These are phyloP conservation scores for Clarireedia paspali DNA, from an alignment of 2,329 filamentous ascomycete species.

Conservation along the genomic window DNA sequence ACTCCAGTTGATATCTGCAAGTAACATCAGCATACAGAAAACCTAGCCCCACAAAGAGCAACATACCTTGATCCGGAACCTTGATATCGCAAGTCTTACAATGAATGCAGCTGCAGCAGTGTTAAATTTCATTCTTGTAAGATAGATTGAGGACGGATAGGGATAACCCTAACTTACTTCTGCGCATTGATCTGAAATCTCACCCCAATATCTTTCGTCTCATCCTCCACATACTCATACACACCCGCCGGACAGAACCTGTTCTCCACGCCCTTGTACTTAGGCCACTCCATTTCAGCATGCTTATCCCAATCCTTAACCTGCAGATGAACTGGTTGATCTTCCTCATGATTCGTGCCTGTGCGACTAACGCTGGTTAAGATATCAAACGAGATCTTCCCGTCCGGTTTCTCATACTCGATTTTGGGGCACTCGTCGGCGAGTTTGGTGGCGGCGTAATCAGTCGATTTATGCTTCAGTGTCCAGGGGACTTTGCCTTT, in stretches of 20 bases:
- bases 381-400: conserved; percentile 92
- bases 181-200: conserved; percentile 96
- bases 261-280: conserved; percentile 89
- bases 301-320: conserved; percentile 94
- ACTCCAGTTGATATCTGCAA: conserved; percentile 53
- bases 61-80: conserved; percentile 63
- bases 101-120: conserved; percentile 76
- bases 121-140: background rate
- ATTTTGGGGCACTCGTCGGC: conserved; percentile 81
- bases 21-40: conserved; percentile 6
- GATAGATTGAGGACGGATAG: background rate
- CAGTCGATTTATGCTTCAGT: conserved; percentile 71
- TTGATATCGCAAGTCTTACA: conserved; percentile 99
- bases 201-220: conserved; percentile 77
- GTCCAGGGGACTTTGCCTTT: conserved; percentile 89
- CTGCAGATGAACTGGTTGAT: conserved; percentile 93
- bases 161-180: conserved; percentile 59
- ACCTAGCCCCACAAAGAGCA: background rate
- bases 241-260: conserved; percentile 95
- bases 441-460: conserved; percentile 70
- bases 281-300: conserved; percentile 72
- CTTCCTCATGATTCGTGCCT: conserved; percentile 97
- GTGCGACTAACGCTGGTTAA: conserved; percentile 91
- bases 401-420: conserved; percentile 94
- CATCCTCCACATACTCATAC: conserved; percentile 96